These are phyloP conservation scores for Phlegmacium glaucopus DNA, from an alignment of 768 basidiomycete genomes.

Conservation along the genomic window DNA sequence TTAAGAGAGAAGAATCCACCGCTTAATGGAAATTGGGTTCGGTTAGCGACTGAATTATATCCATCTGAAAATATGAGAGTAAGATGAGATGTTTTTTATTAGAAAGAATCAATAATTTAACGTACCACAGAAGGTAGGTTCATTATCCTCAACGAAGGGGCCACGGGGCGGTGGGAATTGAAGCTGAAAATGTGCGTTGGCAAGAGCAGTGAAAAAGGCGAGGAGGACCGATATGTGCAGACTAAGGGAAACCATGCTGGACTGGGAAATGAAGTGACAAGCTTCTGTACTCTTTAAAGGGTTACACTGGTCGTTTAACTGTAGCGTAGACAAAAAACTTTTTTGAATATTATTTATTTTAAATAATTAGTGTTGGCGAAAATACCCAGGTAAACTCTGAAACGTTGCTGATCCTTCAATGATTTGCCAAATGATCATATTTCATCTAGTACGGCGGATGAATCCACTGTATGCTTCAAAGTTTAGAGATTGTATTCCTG, in stretches of 20 bases:
- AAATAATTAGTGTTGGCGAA: too few relatives aligned
- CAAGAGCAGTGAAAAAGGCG: not conserved
- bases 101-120: not conserved
- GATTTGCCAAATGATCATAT: too few relatives aligned
- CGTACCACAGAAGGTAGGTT: constrained; percentile 68
- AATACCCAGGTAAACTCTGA: too few relatives aligned
- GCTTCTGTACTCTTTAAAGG: not conserved
- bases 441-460: too few relatives aligned
- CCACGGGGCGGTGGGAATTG: constrained; percentile 76
- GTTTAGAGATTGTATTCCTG: too few relatives aligned
- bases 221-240: too few relatives aligned
- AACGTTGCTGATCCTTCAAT: too few relatives aligned
- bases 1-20: constrained; percentile 59
- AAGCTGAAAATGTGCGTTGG: constrained; percentile 75
- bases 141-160: constrained; percentile 54
- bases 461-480: too few relatives aligned
- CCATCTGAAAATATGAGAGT: constrained; percentile 45
- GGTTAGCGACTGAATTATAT: constrained; percentile 50
- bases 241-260: too few relatives aligned
- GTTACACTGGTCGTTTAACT: not conserved
- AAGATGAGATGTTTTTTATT: not conserved
- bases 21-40: constrained; percentile 67
- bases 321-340: constrained; percentile 7
- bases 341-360: constrained; percentile 6
- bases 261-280: not conserved